Conservation (phyloP, 176 grass and related monocot species). For the Ananas comosus region DNA sequence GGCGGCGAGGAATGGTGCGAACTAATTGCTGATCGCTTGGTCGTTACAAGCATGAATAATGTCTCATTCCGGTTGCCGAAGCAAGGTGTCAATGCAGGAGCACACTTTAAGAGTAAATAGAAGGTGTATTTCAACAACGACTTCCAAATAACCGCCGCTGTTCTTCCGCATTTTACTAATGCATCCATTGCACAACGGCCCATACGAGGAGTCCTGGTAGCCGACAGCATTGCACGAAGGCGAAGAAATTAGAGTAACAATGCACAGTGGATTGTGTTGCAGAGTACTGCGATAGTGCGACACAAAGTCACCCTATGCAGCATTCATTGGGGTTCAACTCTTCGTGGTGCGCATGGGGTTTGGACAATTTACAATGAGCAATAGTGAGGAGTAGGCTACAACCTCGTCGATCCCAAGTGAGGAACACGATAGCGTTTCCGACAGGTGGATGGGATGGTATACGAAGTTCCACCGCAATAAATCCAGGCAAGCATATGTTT, state of each 20-base stretch:
- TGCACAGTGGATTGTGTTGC: constrained; percentile 21
- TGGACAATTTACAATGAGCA: not conserved
- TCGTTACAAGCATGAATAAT: not conserved
- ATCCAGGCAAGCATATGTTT: not conserved
- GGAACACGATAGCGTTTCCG: constrained; percentile 16
- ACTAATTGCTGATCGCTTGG: not conserved
- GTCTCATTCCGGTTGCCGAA: not conserved
- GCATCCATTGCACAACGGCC: not conserved
- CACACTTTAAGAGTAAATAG: not conserved
- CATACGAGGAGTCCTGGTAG: not conserved
- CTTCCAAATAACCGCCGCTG: not conserved
- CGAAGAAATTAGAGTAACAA: constrained; percentile 21
- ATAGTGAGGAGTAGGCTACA: not conserved
- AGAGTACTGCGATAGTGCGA: constrained; percentile 17
- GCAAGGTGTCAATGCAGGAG: not conserved
- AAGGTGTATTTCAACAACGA: not conserved
- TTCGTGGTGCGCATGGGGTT: constrained; percentile 1
- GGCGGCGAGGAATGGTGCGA: not conserved
- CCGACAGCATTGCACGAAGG: constrained; percentile 6
- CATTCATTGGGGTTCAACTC: constrained; percentile 7
- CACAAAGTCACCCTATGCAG: not conserved
- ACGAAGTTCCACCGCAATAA: constrained; percentile 10
- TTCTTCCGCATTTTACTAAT: not conserved
- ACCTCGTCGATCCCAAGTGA: constrained; percentile 1
- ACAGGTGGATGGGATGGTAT: constrained; percentile 11